Conservation (phyloP, 2,329 filamentous ascomycete species). For the Talaromyces sp. region DNA sequence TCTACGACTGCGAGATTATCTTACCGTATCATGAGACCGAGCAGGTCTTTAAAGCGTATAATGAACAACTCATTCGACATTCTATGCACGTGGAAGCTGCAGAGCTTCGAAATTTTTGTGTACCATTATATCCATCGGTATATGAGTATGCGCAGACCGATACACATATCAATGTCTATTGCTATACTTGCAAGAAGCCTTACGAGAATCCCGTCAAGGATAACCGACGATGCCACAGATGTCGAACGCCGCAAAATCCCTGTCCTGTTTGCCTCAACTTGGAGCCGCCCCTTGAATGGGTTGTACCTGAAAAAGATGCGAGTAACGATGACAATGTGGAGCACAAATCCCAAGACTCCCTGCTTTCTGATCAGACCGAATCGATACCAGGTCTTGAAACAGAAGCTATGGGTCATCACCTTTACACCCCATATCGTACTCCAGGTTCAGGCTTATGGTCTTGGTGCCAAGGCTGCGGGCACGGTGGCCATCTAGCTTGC, state of each 20-base stretch:
- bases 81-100: conserved; percentile 49
- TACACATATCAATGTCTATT: conserved; percentile 53
- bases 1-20: conserved; percentile 36
- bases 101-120: conserved; percentile 53
- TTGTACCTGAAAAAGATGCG: conserved; percentile 25
- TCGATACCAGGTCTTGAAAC: conserved; percentile 26
- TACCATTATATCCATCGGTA: conserved; percentile 53
- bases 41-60: conserved; percentile 54
- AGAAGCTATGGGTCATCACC: conserved; percentile 23
- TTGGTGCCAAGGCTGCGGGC: conserved; percentile 59
- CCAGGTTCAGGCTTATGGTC: conserved; percentile 47
- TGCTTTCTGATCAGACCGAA: conserved; percentile 42
- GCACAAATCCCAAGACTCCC: conserved; percentile 36
- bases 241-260: conserved; percentile 39
- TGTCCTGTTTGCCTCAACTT: conserved; percentile 43
- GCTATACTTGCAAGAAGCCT: conserved; percentile 55
- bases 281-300: conserved; percentile 41
- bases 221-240: conserved; percentile 52
- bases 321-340: conserved; percentile 10
- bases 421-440: conserved; percentile 27
- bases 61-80: conserved; percentile 51
- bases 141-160: conserved; percentile 56
- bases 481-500: conserved; percentile 58
- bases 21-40: conserved; percentile 50
- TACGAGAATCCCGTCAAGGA: conserved; percentile 50